A percentile compares a stretch with the other conserved stretches of the same genome.
phyloP scores from a whole-genome alignment of 176 grass and related monocot genomes.

The Zea luxurians region DNA sequence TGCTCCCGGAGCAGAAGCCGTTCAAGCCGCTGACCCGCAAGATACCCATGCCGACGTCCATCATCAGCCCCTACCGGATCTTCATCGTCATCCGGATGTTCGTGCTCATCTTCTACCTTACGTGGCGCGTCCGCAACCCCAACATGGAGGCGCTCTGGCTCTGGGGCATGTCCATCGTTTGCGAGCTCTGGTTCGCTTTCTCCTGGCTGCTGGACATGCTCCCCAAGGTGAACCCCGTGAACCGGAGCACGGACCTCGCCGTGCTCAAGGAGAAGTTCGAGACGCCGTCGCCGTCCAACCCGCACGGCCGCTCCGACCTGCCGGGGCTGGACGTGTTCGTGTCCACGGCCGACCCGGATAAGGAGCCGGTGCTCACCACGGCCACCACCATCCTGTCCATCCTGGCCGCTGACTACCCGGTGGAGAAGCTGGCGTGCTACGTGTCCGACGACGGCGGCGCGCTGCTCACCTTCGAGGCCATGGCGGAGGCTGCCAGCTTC shows the following conservation, averaged over 20 bases:
- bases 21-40: conserved; percentile 95
- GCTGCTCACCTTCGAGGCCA: conserved; percentile 90
- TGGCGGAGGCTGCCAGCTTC: conserved; percentile 95
- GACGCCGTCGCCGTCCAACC: conserved; percentile 64
- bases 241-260: conserved; percentile 70
- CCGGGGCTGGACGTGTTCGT: conserved; percentile 92
- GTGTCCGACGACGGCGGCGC: conserved; percentile 89
- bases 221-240: conserved; percentile 88
- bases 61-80: conserved; percentile 93
- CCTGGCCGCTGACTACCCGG: conserved; percentile 80
- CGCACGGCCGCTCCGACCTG: conserved; percentile 76
- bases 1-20: conserved; percentile 60
- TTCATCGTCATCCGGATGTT: conserved; percentile 76
- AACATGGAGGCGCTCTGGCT: conserved; percentile 93
- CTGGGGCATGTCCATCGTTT: conserved; percentile 96
- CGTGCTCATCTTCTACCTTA: conserved; percentile 81
- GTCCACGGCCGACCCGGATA: conserved; percentile 93
- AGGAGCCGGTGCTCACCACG: conserved; percentile 88
- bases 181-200: conserved; percentile 99
- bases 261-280: conserved; percentile 96
- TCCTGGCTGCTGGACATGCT: conserved; percentile 91
- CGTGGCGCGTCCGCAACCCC: conserved; percentile 76
- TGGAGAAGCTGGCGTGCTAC: conserved; percentile 96
- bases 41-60: conserved; percentile 70
- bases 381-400: conserved; percentile 95